phyloP scores from a whole-genome alignment of 306 rosid species.

The Betula pendula region DNA sequence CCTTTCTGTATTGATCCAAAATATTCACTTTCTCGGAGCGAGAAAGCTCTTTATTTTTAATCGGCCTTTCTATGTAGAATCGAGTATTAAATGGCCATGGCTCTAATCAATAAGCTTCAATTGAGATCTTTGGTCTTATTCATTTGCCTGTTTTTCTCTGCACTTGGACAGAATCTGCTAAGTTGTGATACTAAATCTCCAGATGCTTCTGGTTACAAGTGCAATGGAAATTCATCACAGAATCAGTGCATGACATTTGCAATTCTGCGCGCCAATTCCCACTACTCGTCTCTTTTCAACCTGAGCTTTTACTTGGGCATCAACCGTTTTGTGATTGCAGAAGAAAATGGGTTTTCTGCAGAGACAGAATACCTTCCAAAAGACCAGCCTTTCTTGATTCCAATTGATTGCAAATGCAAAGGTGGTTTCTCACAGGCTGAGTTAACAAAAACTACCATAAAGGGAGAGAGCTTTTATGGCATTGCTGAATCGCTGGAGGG shows the following conservation, averaged over 20 bases:
- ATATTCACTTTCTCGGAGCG: slow-evolving; percentile 45
- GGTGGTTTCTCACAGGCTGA: slow-evolving; percentile 52
- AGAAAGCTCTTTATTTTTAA: slow-evolving; percentile 29
- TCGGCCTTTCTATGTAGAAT: slow-evolving; percentile 39
- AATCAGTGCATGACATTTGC: slow-evolving; percentile 66
- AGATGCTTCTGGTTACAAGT: slow-evolving; percentile 50
- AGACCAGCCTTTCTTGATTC: slow-evolving; percentile 66
- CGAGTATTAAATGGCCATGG: slow-evolving; percentile 43
- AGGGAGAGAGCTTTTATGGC: slow-evolving; percentile 69
- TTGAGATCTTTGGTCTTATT: slow-evolving; percentile 46
- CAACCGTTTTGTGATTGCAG: slow-evolving; percentile 45
- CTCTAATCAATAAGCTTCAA: slow-evolving; percentile 44
- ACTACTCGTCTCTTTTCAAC: slow-evolving; percentile 70
- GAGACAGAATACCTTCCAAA: slow-evolving; percentile 57
- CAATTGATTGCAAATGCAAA: slow-evolving; percentile 70
- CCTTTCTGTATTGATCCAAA: slow-evolving; percentile 63
- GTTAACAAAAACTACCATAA: slow-evolving; percentile 45
- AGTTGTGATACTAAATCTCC: slow-evolving; percentile 50
- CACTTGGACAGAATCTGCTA: slow-evolving; percentile 42
- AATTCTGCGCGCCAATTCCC: slow-evolving; percentile 59
- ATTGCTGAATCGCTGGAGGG: slow-evolving; percentile 75
- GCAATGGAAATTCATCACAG: slow-evolving; percentile 45
- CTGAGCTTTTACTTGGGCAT: slow-evolving; percentile 73
- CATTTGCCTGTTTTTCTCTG: slow-evolving; percentile 46
- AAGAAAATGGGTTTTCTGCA: slow-evolving; percentile 66